Evolutionary conservation across 768 basidiomycete genomes (phyloP), one percentile per base, ranked within the genome.

Genomic region (Calocera cornea): DNA sequence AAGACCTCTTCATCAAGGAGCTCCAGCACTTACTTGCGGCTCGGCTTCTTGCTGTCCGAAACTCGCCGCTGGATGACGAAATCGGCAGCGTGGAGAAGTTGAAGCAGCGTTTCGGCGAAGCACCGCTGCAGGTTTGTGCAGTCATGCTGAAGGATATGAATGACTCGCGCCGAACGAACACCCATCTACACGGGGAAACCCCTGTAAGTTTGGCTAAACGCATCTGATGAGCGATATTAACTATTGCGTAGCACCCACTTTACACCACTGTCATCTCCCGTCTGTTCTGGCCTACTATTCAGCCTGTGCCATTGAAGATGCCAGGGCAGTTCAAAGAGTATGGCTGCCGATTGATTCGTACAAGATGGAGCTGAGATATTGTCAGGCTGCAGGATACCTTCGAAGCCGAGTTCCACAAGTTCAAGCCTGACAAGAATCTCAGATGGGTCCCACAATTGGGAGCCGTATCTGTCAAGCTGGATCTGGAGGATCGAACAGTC

Each of bases 111-210:
- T 99, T 99, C 72, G 97, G 97, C 24, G 97, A 98, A 72, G 82
- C 87, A 0, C 87, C 93, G 1, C 77, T 99, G 67, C 93, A 97
- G 75, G 90, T 93, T 3, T 97, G 95, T 79, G 95, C 98, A 74
- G 94, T 99, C 66, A 98, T 99, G 97, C 79, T 98, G 74, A 90
- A 87, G 73, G 97, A 99, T 75, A 90, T 98, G 86, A 89, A 92
- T 1, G 94, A 98, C 76, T 97, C 95, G 41, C 88, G 86, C 72
- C 84, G 92, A 36, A 89, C 88, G 64, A 91, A 98, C 74, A 84
- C 85, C n/a, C 88, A 89, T 74, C 84, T 98, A 1, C 92, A 95
- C 71, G 82, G 86, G 0, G 86, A 90, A 73, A 81, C 82, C 64
- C 68, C 79, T 63, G 92, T 92, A 72, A 71, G 87, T 73, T 38